A percentile compares a stretch with the other conserved stretches of the same genome.
Evolutionary conservation across 2,329 filamentous ascomycete genomes (phyloP).

Genomic region (Curvularia sp.): DNA sequence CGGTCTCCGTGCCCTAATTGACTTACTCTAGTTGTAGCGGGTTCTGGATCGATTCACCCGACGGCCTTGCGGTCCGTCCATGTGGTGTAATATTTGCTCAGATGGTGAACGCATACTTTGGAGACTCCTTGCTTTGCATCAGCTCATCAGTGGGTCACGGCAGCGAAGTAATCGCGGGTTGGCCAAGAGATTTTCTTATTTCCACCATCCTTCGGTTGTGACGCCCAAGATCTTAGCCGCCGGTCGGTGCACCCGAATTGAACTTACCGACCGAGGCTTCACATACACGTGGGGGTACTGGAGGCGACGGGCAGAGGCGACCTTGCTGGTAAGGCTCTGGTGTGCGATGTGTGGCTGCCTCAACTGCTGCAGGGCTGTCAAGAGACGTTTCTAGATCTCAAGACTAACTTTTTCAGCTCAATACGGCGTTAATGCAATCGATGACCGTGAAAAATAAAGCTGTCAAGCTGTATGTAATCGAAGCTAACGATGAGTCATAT

Average conservation of each 20-base stretch:
- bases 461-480: slow-evolving; percentile 32
- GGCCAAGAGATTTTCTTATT: not conserved
- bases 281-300: not conserved
- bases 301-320: not conserved
- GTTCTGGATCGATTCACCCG: slow-evolving; percentile 37
- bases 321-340: not conserved
- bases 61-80: slow-evolving; percentile 44
- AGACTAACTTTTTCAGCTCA: slow-evolving; percentile 11
- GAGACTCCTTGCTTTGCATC: not conserved
- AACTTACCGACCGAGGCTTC: slow-evolving; percentile 1
- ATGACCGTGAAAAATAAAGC: slow-evolving; percentile 28
- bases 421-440: slow-evolving; percentile 24
- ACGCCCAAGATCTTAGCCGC: not conserved
- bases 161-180: not conserved
- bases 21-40: slow-evolving; percentile 16
- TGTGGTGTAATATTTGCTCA: slow-evolving; percentile 6
- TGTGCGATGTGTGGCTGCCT: not conserved
- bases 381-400: slow-evolving; percentile 9
- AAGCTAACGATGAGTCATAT: slow-evolving; percentile 27
- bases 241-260: not conserved
- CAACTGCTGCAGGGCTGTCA: slow-evolving; percentile 5
- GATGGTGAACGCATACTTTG: slow-evolving; percentile 3
- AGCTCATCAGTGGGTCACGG: not conserved
- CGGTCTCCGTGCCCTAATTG: slow-evolving; percentile 21
- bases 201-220: not conserved